phyloP scores from a whole-genome alignment of 2,329 filamentous ascomycete genomes.

The Fonsecaea pugnacius region DNA sequence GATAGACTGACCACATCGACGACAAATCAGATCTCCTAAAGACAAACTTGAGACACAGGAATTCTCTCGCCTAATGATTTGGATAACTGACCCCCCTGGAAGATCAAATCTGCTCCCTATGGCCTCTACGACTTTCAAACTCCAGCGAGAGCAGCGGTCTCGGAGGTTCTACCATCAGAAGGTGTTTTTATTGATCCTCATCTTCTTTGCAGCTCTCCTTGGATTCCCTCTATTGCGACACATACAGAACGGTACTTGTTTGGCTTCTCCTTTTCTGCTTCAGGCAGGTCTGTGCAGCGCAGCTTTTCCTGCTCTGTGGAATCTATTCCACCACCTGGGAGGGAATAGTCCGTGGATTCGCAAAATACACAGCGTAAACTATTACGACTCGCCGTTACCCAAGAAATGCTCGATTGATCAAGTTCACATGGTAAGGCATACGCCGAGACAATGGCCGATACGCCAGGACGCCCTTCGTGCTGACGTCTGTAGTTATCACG shows the following conservation, averaged over 20 bases:
- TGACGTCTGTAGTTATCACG: conserved; percentile 55
- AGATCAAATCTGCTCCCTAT: conserved; percentile 7
- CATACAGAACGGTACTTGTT: conserved; percentile 9
- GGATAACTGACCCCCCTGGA: background rate
- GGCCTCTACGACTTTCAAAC: conserved; percentile 5
- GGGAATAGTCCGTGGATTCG: conserved; percentile 62
- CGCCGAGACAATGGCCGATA: background rate
- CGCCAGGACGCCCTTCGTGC: background rate
- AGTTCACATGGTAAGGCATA: conserved; percentile 60
- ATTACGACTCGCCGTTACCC: conserved; percentile 51
- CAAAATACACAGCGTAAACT: conserved; percentile 49
- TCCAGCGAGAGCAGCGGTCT: conserved; percentile 1
- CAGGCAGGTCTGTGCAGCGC: conserved; percentile 18
- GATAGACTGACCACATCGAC: background rate
- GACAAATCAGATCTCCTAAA: background rate
- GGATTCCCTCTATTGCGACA: conserved; percentile 12
- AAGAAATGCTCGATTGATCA: conserved; percentile 58
- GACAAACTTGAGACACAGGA: background rate
- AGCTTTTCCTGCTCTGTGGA: conserved; percentile 44
- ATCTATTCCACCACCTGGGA: conserved; percentile 58
- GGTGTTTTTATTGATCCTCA: conserved; percentile 13
- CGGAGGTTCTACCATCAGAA: conserved; percentile 8
- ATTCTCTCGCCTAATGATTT: background rate
- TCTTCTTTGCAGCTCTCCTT: conserved; percentile 16
- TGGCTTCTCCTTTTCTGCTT: conserved; percentile 13